phyloP scores from a whole-genome alignment of 2,329 filamentous ascomycete genomes.

The Plectosphaerella plurivora region DNA sequence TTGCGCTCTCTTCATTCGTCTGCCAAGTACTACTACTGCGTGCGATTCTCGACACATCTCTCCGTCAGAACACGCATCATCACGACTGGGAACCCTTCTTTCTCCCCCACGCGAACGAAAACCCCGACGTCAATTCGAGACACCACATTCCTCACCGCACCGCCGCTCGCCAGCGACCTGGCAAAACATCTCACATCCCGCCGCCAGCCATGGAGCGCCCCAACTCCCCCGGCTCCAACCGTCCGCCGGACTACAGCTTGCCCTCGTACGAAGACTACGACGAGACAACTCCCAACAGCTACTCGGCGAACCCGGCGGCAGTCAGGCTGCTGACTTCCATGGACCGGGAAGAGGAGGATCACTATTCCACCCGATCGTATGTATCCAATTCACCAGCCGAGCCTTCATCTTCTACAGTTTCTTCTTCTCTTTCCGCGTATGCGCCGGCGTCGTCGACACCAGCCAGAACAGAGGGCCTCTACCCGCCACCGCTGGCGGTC shows the following conservation, averaged over 20 bases:
- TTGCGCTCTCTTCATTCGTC: neutral
- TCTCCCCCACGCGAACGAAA: neutral
- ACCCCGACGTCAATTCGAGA: neutral
- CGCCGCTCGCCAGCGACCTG: neutral
- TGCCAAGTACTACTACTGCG: neutral
- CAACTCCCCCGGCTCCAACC: constrained; percentile 36
- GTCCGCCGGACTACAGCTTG: constrained; percentile 54
- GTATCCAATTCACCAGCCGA: constrained; percentile 27
- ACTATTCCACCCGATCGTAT: constrained; percentile 46
- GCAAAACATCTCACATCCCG: constrained; percentile 2
- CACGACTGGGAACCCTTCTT: neutral
- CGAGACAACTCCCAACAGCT: constrained; percentile 36
- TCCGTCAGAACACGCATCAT: neutral
- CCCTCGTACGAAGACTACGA: constrained; percentile 53
- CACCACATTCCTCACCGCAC: constrained; percentile 3
- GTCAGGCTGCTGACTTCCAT: constrained; percentile 60
- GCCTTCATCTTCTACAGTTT: constrained; percentile 4
- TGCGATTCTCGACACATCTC: neutral
- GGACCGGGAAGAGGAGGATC: constrained; percentile 39
- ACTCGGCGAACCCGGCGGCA: constrained; percentile 41
- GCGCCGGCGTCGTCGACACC: neutral
- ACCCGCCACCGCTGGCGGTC: constrained; percentile 14
- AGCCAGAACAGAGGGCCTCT: neutral
- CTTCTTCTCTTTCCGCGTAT: constrained; percentile 10
- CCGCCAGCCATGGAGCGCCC: constrained; percentile 40